phyloP scores from a whole-genome alignment of 306 rosid species.

The Cucurbita moschata region DNA sequence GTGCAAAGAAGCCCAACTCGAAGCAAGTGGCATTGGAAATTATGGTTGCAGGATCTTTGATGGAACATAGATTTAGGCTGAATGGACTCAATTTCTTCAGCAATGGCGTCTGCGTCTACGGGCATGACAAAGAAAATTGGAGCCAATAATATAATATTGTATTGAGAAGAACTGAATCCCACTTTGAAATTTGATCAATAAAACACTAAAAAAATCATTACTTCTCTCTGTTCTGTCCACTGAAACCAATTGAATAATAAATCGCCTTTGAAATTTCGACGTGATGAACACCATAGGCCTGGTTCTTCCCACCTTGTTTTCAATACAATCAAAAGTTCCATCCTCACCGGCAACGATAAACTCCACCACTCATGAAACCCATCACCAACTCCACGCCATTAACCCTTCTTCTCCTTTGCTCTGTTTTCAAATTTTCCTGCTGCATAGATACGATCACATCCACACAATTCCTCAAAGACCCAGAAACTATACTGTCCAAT shows the following conservation, averaged over 20 bases:
- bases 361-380: neutral
- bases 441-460: neutral
- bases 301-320: neutral
- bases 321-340: too few species aligned
- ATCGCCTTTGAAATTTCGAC: neutral
- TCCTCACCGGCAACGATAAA: neutral
- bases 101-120: neutral
- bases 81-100: neutral
- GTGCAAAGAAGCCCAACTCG: conserved; percentile 12
- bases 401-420: neutral
- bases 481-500: neutral
- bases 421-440: neutral
- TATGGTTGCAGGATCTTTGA: neutral
- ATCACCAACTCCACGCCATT: neutral
- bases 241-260: neutral
- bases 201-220: neutral
- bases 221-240: neutral
- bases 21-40: neutral
- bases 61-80: neutral
- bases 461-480: neutral
- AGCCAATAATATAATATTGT: neutral
- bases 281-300: neutral
- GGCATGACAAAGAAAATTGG: neutral
- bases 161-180: neutral
- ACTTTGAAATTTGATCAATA: neutral